phyloP scores from a whole-genome alignment of 164 flowering plant genomes.

The Amborella trichopoda region DNA sequence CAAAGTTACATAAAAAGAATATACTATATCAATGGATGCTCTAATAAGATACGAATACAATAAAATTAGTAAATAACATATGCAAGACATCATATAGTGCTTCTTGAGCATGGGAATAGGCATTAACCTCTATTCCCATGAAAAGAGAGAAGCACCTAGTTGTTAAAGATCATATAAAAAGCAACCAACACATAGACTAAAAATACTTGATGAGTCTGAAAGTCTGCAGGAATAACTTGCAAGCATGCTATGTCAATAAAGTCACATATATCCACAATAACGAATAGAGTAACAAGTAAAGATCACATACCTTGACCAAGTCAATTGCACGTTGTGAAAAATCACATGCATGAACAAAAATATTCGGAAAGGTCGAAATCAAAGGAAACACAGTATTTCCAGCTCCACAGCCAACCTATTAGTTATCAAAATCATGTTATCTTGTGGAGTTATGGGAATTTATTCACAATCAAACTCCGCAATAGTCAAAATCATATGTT shows the following conservation, averaged over 20 bases:
- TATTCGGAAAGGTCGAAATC: slow-evolving; percentile 25
- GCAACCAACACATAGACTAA: background rate
- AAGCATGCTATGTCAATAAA: background rate
- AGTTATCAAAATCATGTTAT: too few relatives aligned
- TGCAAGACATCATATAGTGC: too few relatives aligned
- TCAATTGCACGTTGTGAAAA: slow-evolving; percentile 30
- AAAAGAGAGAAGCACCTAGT: too few relatives aligned
- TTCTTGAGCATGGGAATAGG: too few relatives aligned
- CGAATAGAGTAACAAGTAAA: background rate
- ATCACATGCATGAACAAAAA: slow-evolving; percentile 47
- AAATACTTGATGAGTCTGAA: background rate
- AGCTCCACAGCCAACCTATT: slow-evolving; percentile 51
- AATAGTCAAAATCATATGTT: too few relatives aligned
- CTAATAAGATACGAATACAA: too few relatives aligned
- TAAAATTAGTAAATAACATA: too few relatives aligned
- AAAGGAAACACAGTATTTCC: slow-evolving; percentile 47
- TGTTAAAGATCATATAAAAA: background rate
- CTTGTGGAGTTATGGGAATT: too few relatives aligned
- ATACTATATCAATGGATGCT: too few relatives aligned
- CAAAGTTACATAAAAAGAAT: too few relatives aligned
- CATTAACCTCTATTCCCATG: too few relatives aligned
- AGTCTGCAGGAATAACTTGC: background rate
- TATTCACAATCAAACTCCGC: too few relatives aligned
- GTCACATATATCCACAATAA: background rate
- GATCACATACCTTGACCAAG: slow-evolving; percentile 26